phyloP scores from a whole-genome alignment of 1,139 yeast species.

The Suhomyces atakaporum region DNA sequence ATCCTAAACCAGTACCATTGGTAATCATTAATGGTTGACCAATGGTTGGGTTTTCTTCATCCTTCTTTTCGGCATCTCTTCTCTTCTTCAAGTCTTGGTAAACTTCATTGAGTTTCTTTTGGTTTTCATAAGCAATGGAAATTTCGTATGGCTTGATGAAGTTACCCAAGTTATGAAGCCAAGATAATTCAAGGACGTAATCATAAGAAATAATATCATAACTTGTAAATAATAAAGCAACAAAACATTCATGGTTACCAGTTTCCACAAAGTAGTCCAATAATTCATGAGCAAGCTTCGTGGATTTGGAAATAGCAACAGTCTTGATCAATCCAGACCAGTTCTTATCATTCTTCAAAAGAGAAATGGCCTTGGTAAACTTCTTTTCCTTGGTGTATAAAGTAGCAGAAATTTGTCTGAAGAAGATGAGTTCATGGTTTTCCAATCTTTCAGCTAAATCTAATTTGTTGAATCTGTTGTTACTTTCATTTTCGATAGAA shows the following conservation, averaged over 20 bases:
- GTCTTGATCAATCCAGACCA: constrained; percentile 96
- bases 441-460: constrained; percentile 93
- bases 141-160: constrained; percentile 92
- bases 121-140: constrained; percentile 78
- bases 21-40: constrained; percentile 69
- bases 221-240: constrained; percentile 84
- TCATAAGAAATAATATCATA: constrained; percentile 81
- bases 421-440: constrained; percentile 85
- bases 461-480: constrained; percentile 88
- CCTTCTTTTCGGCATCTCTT: constrained; percentile 58
- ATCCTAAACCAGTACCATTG: constrained; percentile 57
- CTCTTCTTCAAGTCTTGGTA: constrained; percentile 71
- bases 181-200: constrained; percentile 82
- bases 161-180: constrained; percentile 80
- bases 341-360: constrained; percentile 86
- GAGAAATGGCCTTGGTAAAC: constrained; percentile 84
- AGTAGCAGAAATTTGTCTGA: constrained; percentile 94
- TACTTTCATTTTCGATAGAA: constrained; percentile 75
- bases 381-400: constrained; percentile 93
- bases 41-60: constrained; percentile 43
- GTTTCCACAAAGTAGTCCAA: constrained; percentile 93
- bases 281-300: constrained; percentile 85
- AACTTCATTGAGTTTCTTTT: constrained; percentile 62
- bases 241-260: constrained; percentile 94
- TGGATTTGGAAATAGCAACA: constrained; percentile 77